Evolutionary conservation across 345 rosid genomes (phyloP).

Genomic region (Punica granatum): DNA sequence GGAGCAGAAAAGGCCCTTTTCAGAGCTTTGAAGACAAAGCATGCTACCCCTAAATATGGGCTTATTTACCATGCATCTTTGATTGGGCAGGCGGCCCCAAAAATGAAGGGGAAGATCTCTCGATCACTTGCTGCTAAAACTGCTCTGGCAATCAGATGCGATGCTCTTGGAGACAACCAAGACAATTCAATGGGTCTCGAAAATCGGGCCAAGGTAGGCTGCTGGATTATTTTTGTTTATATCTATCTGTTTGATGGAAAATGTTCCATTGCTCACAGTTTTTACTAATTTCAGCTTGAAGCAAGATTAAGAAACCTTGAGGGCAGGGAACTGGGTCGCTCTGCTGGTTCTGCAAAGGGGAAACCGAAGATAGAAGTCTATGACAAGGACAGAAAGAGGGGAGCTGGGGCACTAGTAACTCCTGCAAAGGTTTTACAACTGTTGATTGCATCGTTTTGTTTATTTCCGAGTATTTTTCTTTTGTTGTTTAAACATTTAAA

Average conservation of each 20-base stretch:
- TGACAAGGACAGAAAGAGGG: conserved; percentile 74
- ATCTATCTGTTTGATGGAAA: neutral
- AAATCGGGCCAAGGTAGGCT: conserved; percentile 63
- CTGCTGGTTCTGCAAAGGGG: conserved; percentile 84
- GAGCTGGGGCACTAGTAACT: conserved; percentile 61
- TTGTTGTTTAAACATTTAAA: neutral
- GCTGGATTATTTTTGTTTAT: neutral
- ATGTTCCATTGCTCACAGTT: neutral
- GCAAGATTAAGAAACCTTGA: conserved; percentile 72
- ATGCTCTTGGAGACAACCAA: conserved; percentile 81
- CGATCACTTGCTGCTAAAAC: conserved; percentile 87
- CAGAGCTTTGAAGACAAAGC: conserved; percentile 91
- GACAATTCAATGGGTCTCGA: conserved; percentile 78
- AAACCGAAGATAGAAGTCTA: conserved; percentile 85
- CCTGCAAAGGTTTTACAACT: conserved; percentile 57
- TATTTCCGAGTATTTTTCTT: neutral
- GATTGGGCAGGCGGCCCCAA: conserved; percentile 85
- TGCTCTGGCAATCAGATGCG: conserved; percentile 65
- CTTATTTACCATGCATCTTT: conserved; percentile 86
- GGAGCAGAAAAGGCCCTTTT: conserved; percentile 94
- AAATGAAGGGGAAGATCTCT: conserved; percentile 78
- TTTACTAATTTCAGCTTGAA: conserved; percentile 50
- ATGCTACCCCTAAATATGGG: conserved; percentile 87
- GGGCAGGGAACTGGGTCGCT: conserved; percentile 61
- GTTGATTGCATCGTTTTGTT: neutral